These are phyloP conservation scores for Trametes maxima DNA, from an alignment of 768 basidiomycete species.

Conservation along the genomic window DNA sequence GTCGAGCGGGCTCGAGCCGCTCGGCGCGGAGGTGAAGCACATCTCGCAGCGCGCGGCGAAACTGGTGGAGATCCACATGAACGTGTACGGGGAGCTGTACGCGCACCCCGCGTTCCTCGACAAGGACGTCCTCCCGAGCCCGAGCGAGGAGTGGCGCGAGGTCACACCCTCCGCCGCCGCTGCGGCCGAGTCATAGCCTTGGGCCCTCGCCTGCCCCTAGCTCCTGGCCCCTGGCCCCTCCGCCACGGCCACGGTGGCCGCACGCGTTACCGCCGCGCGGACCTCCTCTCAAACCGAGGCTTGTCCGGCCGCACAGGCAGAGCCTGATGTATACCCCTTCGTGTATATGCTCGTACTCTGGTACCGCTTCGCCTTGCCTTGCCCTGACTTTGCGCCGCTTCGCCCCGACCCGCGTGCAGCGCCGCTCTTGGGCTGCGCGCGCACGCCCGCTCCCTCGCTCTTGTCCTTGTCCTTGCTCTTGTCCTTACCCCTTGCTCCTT, in stretches of 20 bases:
- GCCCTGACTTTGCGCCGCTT: neutral
- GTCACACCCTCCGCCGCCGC: neutral
- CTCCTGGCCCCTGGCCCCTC: neutral
- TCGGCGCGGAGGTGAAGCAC: constrained; percentile 66
- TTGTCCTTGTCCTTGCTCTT: neutral
- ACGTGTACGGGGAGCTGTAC: constrained; percentile 78
- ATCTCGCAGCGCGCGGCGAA: constrained; percentile 74
- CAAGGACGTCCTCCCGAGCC: constrained; percentile 4
- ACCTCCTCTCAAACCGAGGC: no score
- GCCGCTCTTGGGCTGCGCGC: constrained; percentile 3
- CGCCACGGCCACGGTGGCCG: no score
- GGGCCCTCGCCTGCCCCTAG: neutral
- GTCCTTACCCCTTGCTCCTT: neutral
- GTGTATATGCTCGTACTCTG: constrained; percentile 1
- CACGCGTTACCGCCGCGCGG: no score
- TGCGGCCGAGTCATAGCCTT: neutral
- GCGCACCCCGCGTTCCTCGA: constrained; percentile 61
- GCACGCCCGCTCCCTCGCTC: neutral
- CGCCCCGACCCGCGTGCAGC: neutral
- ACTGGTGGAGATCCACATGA: constrained; percentile 72
- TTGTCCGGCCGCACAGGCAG: no score
- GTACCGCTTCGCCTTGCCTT: neutral
- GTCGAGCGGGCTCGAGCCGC: constrained; percentile 69
- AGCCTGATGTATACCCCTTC: constrained; percentile 1
- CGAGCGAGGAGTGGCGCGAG: neutral